Evolutionary conservation across 768 basidiomycete genomes (phyloP).

Genomic region (Cystobasidium onofrii): DNA sequence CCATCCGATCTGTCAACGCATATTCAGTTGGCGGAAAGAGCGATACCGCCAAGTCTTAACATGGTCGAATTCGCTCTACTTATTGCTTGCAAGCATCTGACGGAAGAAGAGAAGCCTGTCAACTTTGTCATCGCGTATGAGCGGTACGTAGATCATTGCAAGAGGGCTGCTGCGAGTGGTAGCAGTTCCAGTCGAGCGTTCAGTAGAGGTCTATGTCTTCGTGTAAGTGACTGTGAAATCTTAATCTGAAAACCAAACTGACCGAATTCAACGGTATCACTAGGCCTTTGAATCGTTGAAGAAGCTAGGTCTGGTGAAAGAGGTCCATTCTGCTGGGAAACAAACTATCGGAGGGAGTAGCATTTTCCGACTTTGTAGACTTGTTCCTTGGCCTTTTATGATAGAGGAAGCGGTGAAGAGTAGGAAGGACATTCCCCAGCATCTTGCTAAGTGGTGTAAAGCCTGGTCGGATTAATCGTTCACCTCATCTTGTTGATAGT

Average conservation of each 20-base stretch:
- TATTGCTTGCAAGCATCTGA: slow-evolving; percentile 70
- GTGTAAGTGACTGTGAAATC: slow-evolving; percentile 7
- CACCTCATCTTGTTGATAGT: too few relatives aligned
- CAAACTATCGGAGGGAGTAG: slow-evolving; percentile 1
- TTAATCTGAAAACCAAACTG: neutral
- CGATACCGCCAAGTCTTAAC: neutral
- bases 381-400: slow-evolving; percentile 30
- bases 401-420: slow-evolving; percentile 31
- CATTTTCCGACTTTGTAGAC: slow-evolving; percentile 30
- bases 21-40: slow-evolving; percentile 5
- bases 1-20: slow-evolving; percentile 60
- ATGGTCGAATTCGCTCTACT: slow-evolving; percentile 58
- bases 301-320: slow-evolving; percentile 25
- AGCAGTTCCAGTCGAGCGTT: slow-evolving; percentile 22
- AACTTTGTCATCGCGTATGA: slow-evolving; percentile 89
- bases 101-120: slow-evolving; percentile 69
- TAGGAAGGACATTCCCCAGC: slow-evolving; percentile 29
- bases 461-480: slow-evolving; percentile 27
- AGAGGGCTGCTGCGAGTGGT: slow-evolving; percentile 26
- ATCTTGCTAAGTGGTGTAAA: slow-evolving; percentile 32
- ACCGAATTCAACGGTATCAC: neutral
- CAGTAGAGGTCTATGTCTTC: slow-evolving; percentile 13
- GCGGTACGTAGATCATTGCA: slow-evolving; percentile 43
- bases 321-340: neutral
- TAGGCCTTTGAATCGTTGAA: slow-evolving; percentile 34